Percentiles rank a stretch among this genome's conserved stretches.
Conservation (phyloP, 1,284 basidiomycete species). For the Xerocomus nothofagi region DNA sequence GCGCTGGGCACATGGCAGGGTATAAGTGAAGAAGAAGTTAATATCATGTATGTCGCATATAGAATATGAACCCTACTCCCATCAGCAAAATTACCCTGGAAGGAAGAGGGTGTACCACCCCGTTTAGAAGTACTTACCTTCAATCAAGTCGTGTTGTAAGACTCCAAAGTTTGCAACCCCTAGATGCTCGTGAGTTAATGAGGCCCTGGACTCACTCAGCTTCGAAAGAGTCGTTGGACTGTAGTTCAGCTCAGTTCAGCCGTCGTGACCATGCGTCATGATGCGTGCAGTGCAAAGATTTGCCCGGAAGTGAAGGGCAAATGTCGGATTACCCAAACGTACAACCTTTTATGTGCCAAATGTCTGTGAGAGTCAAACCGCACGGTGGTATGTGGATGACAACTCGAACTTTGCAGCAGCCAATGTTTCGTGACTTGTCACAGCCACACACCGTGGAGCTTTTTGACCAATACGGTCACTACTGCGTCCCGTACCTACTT, state of each 20-base stretch:
- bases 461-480: no score
- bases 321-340: constrained; percentile 3
- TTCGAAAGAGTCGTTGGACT: background rate
- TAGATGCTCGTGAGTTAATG: background rate
- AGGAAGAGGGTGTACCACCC: background rate
- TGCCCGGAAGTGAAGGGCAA: background rate
- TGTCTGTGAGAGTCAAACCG: background rate
- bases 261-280: background rate
- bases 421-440: constrained; percentile 3
- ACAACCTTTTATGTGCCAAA: background rate
- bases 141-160: background rate
- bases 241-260: background rate
- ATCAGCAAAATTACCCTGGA: background rate
- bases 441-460: constrained; percentile 9
- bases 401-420: no score
- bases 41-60: background rate
- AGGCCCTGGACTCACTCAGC: background rate
- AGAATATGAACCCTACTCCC: background rate
- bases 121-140: background rate
- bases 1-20: background rate
- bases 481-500: no score
- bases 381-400: no score
- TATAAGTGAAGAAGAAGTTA: background rate
- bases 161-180: background rate
- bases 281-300: background rate